Evolutionary conservation across 2,329 filamentous ascomycete genomes (phyloP).

Genomic region (Cladophialophora yegresii): DNA sequence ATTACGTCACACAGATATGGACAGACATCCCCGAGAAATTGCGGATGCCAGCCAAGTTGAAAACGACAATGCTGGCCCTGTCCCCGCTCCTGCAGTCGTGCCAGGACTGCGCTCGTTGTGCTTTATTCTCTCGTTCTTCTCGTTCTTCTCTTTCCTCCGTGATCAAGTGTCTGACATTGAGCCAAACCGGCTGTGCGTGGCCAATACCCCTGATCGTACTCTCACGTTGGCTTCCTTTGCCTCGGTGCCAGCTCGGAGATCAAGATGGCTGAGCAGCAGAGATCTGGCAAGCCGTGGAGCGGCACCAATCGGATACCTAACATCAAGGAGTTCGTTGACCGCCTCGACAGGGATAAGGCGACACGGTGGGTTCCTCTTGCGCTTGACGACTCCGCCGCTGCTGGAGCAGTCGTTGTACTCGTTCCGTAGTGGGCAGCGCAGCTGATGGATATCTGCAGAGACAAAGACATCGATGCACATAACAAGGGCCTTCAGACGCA

Average conservation of each 20-base stretch:
- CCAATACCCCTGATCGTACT: background rate
- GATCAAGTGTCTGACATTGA: background rate
- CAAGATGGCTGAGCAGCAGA: slow-evolving; percentile 45
- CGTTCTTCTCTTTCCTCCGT: background rate
- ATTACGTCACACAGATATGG: slow-evolving; percentile 14
- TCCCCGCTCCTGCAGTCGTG: background rate
- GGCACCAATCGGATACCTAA: slow-evolving; percentile 83
- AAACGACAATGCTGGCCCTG: background rate
- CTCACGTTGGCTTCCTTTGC: background rate
- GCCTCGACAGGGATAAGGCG: slow-evolving; percentile 76
- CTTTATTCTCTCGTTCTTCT: background rate
- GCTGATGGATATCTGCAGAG: slow-evolving; percentile 47
- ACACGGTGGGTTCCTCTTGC: slow-evolving; percentile 43
- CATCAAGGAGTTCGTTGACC: slow-evolving; percentile 78
- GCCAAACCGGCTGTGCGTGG: background rate
- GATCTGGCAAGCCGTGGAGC: slow-evolving; percentile 72
- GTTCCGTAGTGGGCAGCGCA: background rate
- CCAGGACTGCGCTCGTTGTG: background rate
- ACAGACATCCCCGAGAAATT: slow-evolving; percentile 12
- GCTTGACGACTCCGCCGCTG: background rate
- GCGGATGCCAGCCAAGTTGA: background rate
- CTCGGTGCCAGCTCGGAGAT: background rate
- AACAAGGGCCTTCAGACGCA: slow-evolving; percentile 43
- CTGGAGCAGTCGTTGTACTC: background rate
- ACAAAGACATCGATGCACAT: slow-evolving; percentile 68